Evolutionary conservation across 1,139 yeast species (phyloP), one percentile per base, ranked within the genome.

Genomic region (Diutina catenulata): DNA sequence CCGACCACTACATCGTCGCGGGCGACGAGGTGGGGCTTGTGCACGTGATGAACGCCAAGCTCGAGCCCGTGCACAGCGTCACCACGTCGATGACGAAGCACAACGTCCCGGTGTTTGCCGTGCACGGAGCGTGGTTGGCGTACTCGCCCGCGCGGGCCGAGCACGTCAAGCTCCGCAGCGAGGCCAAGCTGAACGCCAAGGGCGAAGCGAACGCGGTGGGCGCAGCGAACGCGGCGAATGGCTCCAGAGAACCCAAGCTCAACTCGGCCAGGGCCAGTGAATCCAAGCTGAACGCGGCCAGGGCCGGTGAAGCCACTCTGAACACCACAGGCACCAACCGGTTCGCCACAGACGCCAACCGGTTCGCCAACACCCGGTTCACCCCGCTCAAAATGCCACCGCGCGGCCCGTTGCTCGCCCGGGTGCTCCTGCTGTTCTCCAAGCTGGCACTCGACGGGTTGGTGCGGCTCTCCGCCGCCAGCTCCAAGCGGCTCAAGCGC

Each of bases 401-500:
- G 2, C 62, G 66, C 2, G 64, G 66, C 1, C 70, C 72, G 0
- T 47, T 72, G 23, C 53, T 71, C 33, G 61, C 64, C 38, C 65
- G 69, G 40, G 64, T 75, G 1, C 49, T 74, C 40, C 64, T 68
- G 7, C 58, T 65, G 15, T 48, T 76, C 14, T 72, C 80, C 3
- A 64, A 65, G 41, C 61, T 69, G 4, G 77, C 81, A 0, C 53
- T 74, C 18, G 81, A 76, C 51, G 71, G 77, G 4, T 51, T 75
- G 23, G 56, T 65, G 43, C 64, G 65, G 47, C 48, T 75, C 13
- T 64, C 78, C 0, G 75, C 72, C 42, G 53, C 65, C 6, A 64
- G 76, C 10, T 62, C 72, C n/a, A 53, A 59, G 6, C 64, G 62
- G 39, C 48, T 72, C 15, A 65, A 58, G 38, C 52, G 56, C 10